A percentile compares a stretch with the other conserved stretches of the same genome.
Evolutionary conservation across 2,329 filamentous ascomycete genomes (phyloP).

Genomic region (Dryadomyces quercivorus): DNA sequence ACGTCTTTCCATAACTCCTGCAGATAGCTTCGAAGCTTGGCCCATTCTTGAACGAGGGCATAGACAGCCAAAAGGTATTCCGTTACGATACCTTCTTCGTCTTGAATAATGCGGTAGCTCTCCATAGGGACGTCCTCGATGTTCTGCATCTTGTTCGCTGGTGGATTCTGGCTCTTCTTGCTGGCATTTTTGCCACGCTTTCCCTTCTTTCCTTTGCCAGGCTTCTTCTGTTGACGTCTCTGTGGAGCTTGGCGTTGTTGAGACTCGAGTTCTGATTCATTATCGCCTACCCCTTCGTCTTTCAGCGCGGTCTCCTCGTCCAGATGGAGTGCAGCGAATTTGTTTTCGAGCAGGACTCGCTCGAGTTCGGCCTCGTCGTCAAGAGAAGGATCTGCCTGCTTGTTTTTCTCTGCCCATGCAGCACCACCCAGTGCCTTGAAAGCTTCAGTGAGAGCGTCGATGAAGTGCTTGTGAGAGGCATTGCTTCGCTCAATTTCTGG

Average conservation of each 20-base stretch:
- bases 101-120: constrained; percentile 15
- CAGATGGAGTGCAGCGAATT: constrained; percentile 16
- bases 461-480: constrained; percentile 27
- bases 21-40: constrained; percentile 24
- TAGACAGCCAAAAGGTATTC: constrained; percentile 33
- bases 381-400: neutral
- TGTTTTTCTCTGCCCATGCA: neutral
- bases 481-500: constrained; percentile 26
- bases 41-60: constrained; percentile 19
- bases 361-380: constrained; percentile 11
- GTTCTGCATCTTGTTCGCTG: constrained; percentile 10
- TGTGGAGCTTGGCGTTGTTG: no score
- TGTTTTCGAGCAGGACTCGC: constrained; percentile 17
- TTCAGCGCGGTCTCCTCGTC: constrained; percentile 1
- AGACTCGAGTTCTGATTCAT: no score
- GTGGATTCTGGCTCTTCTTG: constrained; percentile 12
- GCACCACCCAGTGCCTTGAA: constrained; percentile 24
- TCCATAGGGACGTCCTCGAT: constrained; percentile 29
- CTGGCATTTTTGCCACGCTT: constrained; percentile 14
- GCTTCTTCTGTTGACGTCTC: neutral
- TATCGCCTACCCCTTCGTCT: no score
- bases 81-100: constrained; percentile 21
- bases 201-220: neutral
- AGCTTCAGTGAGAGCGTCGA: constrained; percentile 24
- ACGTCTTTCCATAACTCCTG: constrained; percentile 31